Conservation (phyloP, 768 basidiomycete species). For the Rubroboletus satanas region DNA sequence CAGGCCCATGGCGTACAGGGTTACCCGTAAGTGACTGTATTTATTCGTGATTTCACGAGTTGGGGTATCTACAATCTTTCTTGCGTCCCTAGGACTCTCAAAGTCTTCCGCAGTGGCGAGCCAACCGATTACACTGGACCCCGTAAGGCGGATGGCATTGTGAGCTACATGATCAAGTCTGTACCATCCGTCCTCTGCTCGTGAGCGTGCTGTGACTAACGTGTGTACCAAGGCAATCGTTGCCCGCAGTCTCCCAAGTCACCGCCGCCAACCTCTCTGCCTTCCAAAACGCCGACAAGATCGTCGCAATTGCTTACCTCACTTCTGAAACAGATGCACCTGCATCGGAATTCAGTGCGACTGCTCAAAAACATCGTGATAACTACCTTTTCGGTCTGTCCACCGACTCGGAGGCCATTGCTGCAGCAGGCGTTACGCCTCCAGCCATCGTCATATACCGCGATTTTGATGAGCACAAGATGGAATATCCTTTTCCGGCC, state of each 20-base stretch:
- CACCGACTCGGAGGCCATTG: conserved; percentile 65
- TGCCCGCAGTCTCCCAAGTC: conserved; percentile 88
- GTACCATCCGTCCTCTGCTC: conserved; percentile 20
- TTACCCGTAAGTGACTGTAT: conserved; percentile 70
- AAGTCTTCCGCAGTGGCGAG: conserved; percentile 86
- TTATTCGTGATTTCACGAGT: neutral
- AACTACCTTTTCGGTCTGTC: conserved; percentile 88
- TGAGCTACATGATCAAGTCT: conserved; percentile 95
- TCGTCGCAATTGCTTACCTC: conserved; percentile 86
- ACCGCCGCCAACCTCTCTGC: conserved; percentile 73
- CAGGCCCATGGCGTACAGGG: conserved; percentile 83
- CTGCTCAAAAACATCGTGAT: conserved; percentile 87
- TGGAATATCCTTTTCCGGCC: conserved; percentile 60
- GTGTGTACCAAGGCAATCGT: conserved; percentile 61
- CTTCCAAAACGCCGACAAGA: conserved; percentile 84
- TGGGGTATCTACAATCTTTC: neutral
- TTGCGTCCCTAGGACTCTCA: conserved; percentile 54
- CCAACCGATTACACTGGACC: conserved; percentile 81
- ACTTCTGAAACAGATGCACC: conserved; percentile 67
- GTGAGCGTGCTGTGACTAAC: conserved; percentile 1
- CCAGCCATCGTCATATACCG: conserved; percentile 93
- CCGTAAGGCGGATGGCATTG: conserved; percentile 91
- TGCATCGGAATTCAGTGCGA: conserved; percentile 67
- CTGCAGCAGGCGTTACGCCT: conserved; percentile 67
- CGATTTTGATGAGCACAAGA: conserved; percentile 78